phyloP scores from a whole-genome alignment of 345 rosid species.

The Eucalyptus tenuipes region DNA sequence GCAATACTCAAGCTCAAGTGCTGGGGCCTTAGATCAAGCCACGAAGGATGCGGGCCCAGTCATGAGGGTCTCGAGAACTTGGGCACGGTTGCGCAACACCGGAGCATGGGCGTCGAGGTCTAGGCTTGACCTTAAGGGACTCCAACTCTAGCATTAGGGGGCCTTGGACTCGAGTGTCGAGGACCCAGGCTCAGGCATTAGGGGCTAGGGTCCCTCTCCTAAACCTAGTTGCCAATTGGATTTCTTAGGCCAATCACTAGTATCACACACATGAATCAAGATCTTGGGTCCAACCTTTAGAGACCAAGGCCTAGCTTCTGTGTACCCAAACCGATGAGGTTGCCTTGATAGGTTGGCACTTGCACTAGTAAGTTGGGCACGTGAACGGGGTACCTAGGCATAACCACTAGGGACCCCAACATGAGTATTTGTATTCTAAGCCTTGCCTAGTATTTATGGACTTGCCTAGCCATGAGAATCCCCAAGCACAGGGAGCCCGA shows the following conservation, averaged over 20 bases:
- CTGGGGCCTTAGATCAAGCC: neutral
- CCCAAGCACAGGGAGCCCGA: neutral
- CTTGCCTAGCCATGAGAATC: neutral
- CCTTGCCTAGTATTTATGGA: neutral
- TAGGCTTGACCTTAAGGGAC: neutral
- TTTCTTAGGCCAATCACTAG: neutral
- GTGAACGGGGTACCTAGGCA: accelerated
- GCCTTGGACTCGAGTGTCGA: neutral
- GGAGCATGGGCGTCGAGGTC: accelerated
- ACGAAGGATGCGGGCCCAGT: accelerated
- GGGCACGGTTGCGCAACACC: accelerated
- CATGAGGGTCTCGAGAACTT: neutral
- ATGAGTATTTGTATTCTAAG: neutral
- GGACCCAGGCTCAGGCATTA: accelerated
- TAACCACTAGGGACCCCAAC: accelerated
- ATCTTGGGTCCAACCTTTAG: neutral
- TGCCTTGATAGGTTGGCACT: no score
- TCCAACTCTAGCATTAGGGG: neutral
- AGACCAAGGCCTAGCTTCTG: neutral
- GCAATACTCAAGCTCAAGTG: neutral
- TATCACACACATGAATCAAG: no score
- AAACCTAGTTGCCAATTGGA: neutral
- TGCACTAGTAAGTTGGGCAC: neutral
- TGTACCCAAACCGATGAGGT: neutral
- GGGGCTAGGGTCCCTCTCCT: neutral